Evolutionary conservation across 108 stramenopile genomes (phyloP), one percentile per base, ranked within the genome.

Genomic region (Skeletonema marinoi): DNA sequence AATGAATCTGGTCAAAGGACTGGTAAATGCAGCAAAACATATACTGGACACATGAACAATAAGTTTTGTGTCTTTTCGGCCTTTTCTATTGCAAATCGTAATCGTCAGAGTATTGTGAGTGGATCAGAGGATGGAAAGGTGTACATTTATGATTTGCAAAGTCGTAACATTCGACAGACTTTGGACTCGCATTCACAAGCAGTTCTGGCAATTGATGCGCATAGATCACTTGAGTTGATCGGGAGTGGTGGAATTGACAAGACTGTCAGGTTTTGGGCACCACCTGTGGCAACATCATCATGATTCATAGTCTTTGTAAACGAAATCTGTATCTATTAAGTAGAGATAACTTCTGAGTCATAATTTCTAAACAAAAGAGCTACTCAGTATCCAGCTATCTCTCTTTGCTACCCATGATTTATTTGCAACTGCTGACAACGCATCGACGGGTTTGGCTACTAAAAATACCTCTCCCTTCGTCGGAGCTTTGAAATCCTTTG

Each of bases 121-220:
- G 97, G 97, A 0, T 92, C 89, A 29, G 98, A 98, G 75, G 88
- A 95, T 60, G 98, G 98, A 12, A 81, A 84, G 63, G 80, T 97
- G 4, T 82, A 92, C 54, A 48, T 98, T 38, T 98, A 95, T 72
- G 96, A 97, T 80, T 60, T 98, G 71, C 90, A 97, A 36, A 88
- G 85, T 44, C 71, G 87, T 60, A 69, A 88, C 61, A 78, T 93
- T 17, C 78, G 85, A 31, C 96, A 96, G 67, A 80, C 83, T 32
- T 78, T 97, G 71, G 84, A 90, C 58, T 91, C 86, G 32, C 96
- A 97, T 69, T 70, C 67, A 6, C 93, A 88, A 67, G 89, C 87
- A 6, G 93, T 96, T 13, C 68, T 96, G 65, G 95, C 92, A 13
- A 86, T 96, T 30, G 91, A 82, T 67, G 85, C 91, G 0, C 96